Evolutionary conservation across 73 alveolate genomes (phyloP).

Genomic region (Paraurostyla sp.): DNA sequence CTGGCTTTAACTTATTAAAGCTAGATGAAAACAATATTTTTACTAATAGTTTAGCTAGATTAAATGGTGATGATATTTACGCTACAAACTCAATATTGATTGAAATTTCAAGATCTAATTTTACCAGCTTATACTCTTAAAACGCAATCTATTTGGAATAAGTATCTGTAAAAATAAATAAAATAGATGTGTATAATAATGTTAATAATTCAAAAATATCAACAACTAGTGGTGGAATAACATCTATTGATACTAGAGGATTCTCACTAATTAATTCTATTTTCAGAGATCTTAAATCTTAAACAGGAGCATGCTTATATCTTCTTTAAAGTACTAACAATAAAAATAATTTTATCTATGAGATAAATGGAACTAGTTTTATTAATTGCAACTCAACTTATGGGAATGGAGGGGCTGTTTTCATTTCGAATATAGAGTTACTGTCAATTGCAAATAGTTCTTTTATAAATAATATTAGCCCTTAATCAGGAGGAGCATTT

Average conservation of each 20-base stretch:
- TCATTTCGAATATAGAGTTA: background rate
- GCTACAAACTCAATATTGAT: background rate
- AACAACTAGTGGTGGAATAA: background rate
- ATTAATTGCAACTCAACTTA: background rate
- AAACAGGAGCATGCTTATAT: background rate
- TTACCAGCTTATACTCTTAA: background rate
- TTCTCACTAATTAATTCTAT: background rate
- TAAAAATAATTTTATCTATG: background rate
- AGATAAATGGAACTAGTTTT: background rate
- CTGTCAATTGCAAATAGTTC: background rate
- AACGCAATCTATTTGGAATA: background rate
- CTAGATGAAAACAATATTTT: background rate
- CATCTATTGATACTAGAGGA: background rate
- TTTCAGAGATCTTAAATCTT: background rate
- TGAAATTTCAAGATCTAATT: background rate
- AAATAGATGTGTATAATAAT: background rate
- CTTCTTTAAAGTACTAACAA: background rate
- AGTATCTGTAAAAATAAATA: background rate
- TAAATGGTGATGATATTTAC: constrained; percentile 16
- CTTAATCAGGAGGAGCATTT: background rate
- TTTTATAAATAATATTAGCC: background rate
- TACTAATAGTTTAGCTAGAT: background rate
- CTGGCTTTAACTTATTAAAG: background rate
- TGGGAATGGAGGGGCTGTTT: constrained; percentile 6
- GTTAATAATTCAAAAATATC: background rate